Base-by-base conservation (phyloP, 768 basidiomycete species). In the Pisolithus microcarpus region DNA sequence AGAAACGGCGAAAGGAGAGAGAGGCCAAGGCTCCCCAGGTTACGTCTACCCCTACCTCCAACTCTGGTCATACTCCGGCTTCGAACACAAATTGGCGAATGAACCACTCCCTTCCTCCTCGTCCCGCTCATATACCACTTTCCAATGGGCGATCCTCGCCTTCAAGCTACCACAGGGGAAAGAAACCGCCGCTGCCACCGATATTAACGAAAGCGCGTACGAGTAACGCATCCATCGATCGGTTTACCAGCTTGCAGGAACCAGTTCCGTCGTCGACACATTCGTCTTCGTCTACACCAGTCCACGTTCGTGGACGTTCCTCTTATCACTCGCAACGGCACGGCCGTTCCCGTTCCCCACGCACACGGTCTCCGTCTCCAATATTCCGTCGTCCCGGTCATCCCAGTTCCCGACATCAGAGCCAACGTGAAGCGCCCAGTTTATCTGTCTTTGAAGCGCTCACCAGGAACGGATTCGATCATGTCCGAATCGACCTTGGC, bases 401-500 rank as follows among this genome's bases (percentile, higher is more conserved):
- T 18, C 59, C 66, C 16, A 56, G 56, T 8, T 54, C 59, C 19
- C 62, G 62, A 1, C 58, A 64, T 36, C 61, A 56, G 10, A 52
- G 44, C 37, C 56, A 55, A 5, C 61, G 61, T 37, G 45, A 65
- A 15, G 21, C 56, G 0, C 61, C 62, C 6, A 62, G 62, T 24
- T 43, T 60, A 1, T 40, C 58, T 23, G 49, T 55, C 40, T 54
- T 66, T 15, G 73, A 74, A 36, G 75, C 71, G 58, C 72, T 91
- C 39, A 74, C 75, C 55, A 70, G 70, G 62, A 90, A 84, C 53
- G 82, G 80, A 44, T 72, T 73, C 54, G 85, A 88, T 15, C 79
- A 90, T 66, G 74, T 89, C 40, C 75, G 73, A 54, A 67, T 91
- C 15, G 77, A 79, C 47, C 71, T 75, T 11, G 71, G 73, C 43